Evolutionary conservation across 1,284 basidiomycete genomes (phyloP), one percentile per base, ranked within the genome.

Genomic region (Sanghuangporus baumii): DNA sequence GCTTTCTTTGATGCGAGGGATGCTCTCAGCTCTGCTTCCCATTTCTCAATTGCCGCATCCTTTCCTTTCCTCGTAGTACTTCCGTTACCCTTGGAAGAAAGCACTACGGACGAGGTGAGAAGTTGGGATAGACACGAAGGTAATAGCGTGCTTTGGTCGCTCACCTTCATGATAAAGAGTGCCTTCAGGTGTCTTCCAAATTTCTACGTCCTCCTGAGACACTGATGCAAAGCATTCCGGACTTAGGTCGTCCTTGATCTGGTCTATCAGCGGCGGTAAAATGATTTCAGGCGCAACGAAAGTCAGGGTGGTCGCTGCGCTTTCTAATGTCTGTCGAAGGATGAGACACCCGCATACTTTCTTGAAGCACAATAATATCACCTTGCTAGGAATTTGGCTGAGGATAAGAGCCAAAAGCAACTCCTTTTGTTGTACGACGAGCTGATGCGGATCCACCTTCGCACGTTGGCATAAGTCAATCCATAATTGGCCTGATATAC

Each of bases 21-120:
- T 68, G 90, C 89, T 9, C 94, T 85, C n/a, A 96, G 78, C 66
- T 98, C 94, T 36, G 88, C 89, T 67, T 98, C 96, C 95, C 95
- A 98, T 69, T 92, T 89, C 12, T 91, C 88, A 31, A 95, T 88
- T 51, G 92, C 93, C 12, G 90, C 86, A 65, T 87, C 89, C 68
- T 96, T 96, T 40, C 93, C 89, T 73, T 95, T 96, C 68, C 81
- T 86, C 41, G 81, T 76, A 31, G 75, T 75, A 0, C 74, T 71
- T 7, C 81, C 79, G 6, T 78, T 79, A 68, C 88, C 87, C 66
- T 83, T 86, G 1, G 79, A 74, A 1, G 85, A 75, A 9, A 94
- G 76, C 3, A 93, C 91, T 91, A 52, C 16, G n/a, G 40, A 31
- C 16, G 48, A 55, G 18, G 60, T 59, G 12, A 64, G 47, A 46